phyloP scores from a whole-genome alignment of 202 grass and related monocot genomes.

The Hordeum pubiflorum region DNA sequence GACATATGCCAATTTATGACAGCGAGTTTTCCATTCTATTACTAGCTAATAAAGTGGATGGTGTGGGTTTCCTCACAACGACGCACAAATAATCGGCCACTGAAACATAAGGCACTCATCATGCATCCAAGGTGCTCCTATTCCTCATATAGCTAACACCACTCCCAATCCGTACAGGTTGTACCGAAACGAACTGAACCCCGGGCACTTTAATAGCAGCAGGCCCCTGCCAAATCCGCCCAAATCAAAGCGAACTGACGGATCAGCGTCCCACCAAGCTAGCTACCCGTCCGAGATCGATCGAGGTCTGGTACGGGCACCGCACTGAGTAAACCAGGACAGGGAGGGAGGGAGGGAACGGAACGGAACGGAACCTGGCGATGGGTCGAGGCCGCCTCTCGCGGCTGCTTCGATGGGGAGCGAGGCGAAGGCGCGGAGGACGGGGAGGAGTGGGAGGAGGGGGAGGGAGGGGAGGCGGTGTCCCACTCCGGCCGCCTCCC shows the following conservation, averaged over 20 bases:
- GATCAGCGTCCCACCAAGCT: not conserved
- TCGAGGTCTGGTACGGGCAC: not conserved
- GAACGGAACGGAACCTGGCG: conserved; percentile 30
- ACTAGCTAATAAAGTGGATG: not conserved
- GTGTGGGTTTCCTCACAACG: not conserved
- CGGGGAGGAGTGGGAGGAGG: not conserved
- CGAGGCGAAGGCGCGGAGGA: conserved; percentile 22
- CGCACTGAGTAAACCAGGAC: not conserved
- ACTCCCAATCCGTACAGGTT: not conserved
- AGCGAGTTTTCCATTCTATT: not conserved
- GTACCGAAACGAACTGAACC: not conserved
- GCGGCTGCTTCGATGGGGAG: conserved; percentile 19
- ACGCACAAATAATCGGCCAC: not conserved
- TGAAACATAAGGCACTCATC: not conserved
- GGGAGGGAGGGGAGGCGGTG: not conserved
- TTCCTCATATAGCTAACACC: not conserved
- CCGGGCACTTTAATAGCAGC: not conserved
- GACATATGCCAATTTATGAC: not conserved
- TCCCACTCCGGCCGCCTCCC: no score
- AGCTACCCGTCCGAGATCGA: not conserved
- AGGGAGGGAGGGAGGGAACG: not conserved
- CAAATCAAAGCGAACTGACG: not conserved
- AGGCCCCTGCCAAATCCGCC: not conserved
- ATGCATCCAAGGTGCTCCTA: not conserved
- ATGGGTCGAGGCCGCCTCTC: conserved; percentile 12